Base-by-base conservation (phyloP, 192 early-diverging fungal genomes). In the Fimicolochytrium jonesii region DNA sequence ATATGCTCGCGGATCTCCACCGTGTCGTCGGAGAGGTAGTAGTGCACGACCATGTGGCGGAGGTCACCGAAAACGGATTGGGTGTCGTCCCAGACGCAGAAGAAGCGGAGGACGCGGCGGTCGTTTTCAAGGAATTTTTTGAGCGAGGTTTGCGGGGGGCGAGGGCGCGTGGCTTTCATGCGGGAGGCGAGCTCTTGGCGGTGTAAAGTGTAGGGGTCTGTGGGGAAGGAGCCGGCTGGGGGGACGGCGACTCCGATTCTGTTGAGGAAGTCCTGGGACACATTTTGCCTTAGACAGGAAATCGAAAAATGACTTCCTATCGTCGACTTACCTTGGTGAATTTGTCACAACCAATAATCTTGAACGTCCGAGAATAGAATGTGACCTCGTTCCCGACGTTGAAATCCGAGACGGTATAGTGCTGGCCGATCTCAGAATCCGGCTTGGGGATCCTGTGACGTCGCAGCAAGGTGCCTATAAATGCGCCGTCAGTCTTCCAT, bases 41-140 rank as follows among this genome's bases (percentile, higher is more conserved):
- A 86, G 39, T 83, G 79, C 11, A 86, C 66, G 29, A 84, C 68
- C 76, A 86, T 78, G 54, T 86, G 79, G 11, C 81, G 64, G 6
- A 82, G 51, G 43, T 84, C 84, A 22, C 76, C 77, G 68, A 80
- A 82, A 23, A 79, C 70, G 25, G 55, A 65, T 45, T 69, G 73
- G 37, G 69, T 83, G 67, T 85, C 83, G 62, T 84, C 81, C 84
- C 84, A 86, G 41, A 82, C 68, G 61, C 79, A 81, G 58, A 82
- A 86, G 71, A 86, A 86, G 42, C 84, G 68, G 18, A 86, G 72
- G 10, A 86, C 84, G 32, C 69, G 71, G 5, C 84, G 72, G 67
- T 86, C 84, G 67, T 80, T 77, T 54, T 84, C 78, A 42, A 86
- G 72, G 68, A 86, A 86, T 52, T 79, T 67, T 53, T 81, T 79